Evolutionary conservation across 768 basidiomycete species (phyloP).

Genomic region (Leccinum obscurum): DNA sequence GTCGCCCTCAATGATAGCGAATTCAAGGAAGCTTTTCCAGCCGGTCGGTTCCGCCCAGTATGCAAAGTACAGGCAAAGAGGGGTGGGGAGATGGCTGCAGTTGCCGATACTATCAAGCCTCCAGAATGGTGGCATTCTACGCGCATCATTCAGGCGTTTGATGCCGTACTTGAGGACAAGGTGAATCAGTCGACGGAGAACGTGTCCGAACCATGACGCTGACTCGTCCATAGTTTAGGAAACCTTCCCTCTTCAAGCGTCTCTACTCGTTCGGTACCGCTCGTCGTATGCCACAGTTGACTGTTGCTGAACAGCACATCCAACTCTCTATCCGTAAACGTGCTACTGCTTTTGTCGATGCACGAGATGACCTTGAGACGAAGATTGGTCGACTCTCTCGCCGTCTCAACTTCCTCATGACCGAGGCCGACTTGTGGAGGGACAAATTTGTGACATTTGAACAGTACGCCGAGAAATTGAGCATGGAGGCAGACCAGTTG

Average conservation of each 20-base stretch:
- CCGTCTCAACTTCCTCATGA: slow-evolving; percentile 89
- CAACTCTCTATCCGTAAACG: slow-evolving; percentile 89
- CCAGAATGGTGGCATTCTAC: slow-evolving; percentile 96
- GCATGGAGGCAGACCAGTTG: slow-evolving; percentile 81
- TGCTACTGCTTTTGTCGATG: slow-evolving; percentile 93
- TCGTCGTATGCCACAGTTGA: slow-evolving; percentile 71
- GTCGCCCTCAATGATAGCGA: slow-evolving; percentile 51
- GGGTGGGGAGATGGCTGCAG: slow-evolving; percentile 73
- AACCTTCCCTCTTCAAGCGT: slow-evolving; percentile 83
- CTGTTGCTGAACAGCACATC: slow-evolving; percentile 79
- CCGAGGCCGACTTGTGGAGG: slow-evolving; percentile 86
- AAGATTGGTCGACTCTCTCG: slow-evolving; percentile 88
- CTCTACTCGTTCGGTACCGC: slow-evolving; percentile 74
- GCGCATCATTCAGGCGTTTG: slow-evolving; percentile 87
- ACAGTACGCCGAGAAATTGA: slow-evolving; percentile 89
- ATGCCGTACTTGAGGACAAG: slow-evolving; percentile 82
- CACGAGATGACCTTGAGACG: slow-evolving; percentile 89
- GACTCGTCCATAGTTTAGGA: slow-evolving; percentile 64
- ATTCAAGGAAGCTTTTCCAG: slow-evolving; percentile 94
- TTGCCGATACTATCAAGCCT: slow-evolving; percentile 86
- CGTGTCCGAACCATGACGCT: neutral
- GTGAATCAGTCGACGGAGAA: slow-evolving; percentile 36
- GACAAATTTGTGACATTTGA: slow-evolving; percentile 95
- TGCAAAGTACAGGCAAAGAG: slow-evolving; percentile 89
- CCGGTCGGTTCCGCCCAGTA: slow-evolving; percentile 85